These are phyloP conservation scores for Curvularia hawaiiensis DNA, from an alignment of 2,329 filamentous ascomycete species.

Conservation along the genomic window DNA sequence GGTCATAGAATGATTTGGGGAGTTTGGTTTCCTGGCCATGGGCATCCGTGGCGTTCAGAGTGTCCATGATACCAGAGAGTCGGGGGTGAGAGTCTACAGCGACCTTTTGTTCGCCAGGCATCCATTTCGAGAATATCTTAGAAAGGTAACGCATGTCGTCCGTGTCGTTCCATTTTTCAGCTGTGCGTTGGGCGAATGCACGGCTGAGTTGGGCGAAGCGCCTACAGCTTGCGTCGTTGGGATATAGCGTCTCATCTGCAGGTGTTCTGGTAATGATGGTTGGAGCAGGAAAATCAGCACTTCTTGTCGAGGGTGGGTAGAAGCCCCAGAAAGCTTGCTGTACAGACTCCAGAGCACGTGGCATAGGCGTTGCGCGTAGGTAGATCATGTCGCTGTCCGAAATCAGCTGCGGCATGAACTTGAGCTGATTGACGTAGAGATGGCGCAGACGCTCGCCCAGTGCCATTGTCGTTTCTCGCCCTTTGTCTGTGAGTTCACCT, in stretches of 20 bases:
- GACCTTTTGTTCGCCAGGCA: conserved; percentile 72
- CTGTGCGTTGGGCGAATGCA: conserved; percentile 55
- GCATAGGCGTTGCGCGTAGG: conserved; percentile 56
- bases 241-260: conserved; percentile 56
- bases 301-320: conserved; percentile 52
- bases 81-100: conserved; percentile 85
- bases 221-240: conserved; percentile 56
- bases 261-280: conserved; percentile 53
- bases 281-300: conserved; percentile 50
- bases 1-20: conserved; percentile 86
- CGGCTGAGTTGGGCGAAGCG: conserved; percentile 55
- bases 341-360: conserved; percentile 56
- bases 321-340: conserved; percentile 57
- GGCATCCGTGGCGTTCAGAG: conserved; percentile 84
- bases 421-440: conserved; percentile 57
- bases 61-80: conserved; percentile 91
- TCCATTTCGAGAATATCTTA: conserved; percentile 78
- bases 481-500: conserved; percentile 57
- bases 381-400: conserved; percentile 52
- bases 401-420: conserved; percentile 54
- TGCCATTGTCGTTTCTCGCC: conserved; percentile 55
- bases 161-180: conserved; percentile 59
- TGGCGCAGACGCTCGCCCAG: conserved; percentile 55
- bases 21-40: conserved; percentile 81
- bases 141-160: conserved; percentile 85